These are phyloP conservation scores for Termitomyces sp. DNA, from an alignment of 768 basidiomycete genomes.

Conservation along the genomic window DNA sequence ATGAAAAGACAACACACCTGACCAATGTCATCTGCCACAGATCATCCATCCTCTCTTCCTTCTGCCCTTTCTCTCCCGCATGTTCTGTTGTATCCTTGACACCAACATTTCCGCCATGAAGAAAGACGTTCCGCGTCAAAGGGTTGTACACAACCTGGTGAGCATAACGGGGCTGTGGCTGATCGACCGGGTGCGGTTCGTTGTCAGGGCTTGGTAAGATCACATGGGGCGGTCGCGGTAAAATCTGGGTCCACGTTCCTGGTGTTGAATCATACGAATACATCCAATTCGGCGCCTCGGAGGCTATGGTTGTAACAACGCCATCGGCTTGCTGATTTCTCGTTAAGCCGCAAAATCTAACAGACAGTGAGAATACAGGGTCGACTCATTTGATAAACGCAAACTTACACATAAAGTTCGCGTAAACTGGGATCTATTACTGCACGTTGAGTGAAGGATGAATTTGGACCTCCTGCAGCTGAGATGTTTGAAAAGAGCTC, in stretches of 20 bases:
- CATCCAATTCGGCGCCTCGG: slow-evolving; percentile 58
- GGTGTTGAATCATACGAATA: slow-evolving; percentile 57
- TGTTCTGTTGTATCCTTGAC: slow-evolving; percentile 13
- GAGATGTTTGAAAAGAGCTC: slow-evolving; percentile 64
- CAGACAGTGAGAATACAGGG: not conserved
- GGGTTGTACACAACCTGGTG: slow-evolving; percentile 76
- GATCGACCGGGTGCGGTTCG: slow-evolving; percentile 16
- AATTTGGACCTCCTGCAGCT: slow-evolving; percentile 56
- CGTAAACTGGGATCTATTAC: slow-evolving; percentile 55
- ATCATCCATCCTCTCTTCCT: slow-evolving; percentile 59
- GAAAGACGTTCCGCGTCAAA: slow-evolving; percentile 45
- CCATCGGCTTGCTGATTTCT: slow-evolving; percentile 28
- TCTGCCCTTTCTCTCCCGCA: slow-evolving; percentile 20
- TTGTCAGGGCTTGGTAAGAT: not conserved
- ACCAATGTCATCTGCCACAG: slow-evolving; percentile 71
- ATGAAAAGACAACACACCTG: slow-evolving; percentile 37
- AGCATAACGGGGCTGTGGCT: slow-evolving; percentile 64
- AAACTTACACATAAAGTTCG: slow-evolving; percentile 69
- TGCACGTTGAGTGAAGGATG: slow-evolving; percentile 71
- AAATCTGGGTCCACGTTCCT: slow-evolving; percentile 60
- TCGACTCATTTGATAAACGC: not conserved
- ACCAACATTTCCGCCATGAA: slow-evolving; percentile 79
- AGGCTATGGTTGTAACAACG: slow-evolving; percentile 34
- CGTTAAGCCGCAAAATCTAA: slow-evolving; percentile 61
- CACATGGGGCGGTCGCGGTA: slow-evolving; percentile 25